Base-by-base conservation (phyloP, 768 basidiomycete species). In the Cystofilobasidium macerans region DNA sequence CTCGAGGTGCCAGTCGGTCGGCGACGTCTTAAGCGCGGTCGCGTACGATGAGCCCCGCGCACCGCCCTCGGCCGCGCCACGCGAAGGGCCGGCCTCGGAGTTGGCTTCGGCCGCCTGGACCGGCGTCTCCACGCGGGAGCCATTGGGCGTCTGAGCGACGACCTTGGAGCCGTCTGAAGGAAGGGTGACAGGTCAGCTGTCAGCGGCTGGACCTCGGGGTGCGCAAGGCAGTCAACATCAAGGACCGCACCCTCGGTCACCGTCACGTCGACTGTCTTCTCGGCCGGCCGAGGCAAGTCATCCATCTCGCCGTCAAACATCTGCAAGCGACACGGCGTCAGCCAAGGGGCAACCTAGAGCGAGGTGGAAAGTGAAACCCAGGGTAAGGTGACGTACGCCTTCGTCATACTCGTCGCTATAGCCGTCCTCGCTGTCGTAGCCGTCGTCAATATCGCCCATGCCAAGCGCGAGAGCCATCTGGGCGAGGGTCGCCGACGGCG, bases 81-180 rank as follows among this genome's bases (percentile, higher is more conserved):
- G 53, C 13, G 62, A 56, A n/a, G 62, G 43, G 12, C 65, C 69
- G 26, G 67, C 70, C 2, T 69, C 42, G 11, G 69, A 56, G 3
- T 82, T 79, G 69, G 81, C 79, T 5, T 40, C 53, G 32, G 26
- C n/a, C n/a, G n/a, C 26, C 51, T 83, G 81, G 62, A 80, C 86
- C 0, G 95, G 94, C 5, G 95, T 98, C 3, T 88, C 84, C 35
- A 99, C 85, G 20, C 91, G 84, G 0, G 93, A 98, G 0, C 95
- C 95, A 70, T 97, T 91, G 3, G 95, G 93, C 0, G 95, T 97
- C 74, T 95, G 89, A 1, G 93, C 95, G 73, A 92, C 90, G 12
- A 98, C 82, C 74, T 87, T 89, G n/a, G 87, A 85, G 11, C 91
- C 93, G 76, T 94, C 92, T 87, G 65, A 13, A 28, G 53, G 4